These are phyloP conservation scores for Carex myosuroides DNA, from an alignment of 176 grass and related monocot species.

Conservation along the genomic window DNA sequence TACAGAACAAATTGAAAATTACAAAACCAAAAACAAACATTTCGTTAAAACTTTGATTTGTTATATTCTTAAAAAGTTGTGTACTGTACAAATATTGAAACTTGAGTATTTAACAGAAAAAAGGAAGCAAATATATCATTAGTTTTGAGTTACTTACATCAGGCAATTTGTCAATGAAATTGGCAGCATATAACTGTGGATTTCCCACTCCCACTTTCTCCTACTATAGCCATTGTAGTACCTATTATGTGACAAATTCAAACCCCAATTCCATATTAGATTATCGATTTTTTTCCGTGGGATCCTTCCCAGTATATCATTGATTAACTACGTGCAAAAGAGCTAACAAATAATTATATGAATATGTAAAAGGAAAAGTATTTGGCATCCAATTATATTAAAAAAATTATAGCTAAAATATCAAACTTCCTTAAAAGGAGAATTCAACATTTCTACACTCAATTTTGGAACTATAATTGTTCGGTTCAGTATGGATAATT, in stretches of 20 bases:
- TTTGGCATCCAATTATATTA: background rate
- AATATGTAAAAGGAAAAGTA: background rate
- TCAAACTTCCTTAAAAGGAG: background rate
- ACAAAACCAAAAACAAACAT: background rate
- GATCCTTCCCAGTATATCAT: background rate
- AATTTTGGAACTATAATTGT: background rate
- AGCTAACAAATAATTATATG: background rate
- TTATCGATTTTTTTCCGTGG: background rate
- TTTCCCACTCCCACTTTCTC: too few relatives aligned
- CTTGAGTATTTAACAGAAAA: background rate
- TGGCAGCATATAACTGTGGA: constrained; percentile 30
- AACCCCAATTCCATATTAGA: constrained; percentile 12
- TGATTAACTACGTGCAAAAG: background rate
- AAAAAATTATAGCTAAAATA: background rate
- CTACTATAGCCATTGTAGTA: constrained; percentile 29
- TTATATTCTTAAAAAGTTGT: background rate
- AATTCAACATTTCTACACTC: background rate
- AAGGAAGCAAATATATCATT: constrained; percentile 4
- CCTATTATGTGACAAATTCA: background rate
- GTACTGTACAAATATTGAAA: background rate
- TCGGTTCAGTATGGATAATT: background rate
- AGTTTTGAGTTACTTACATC: constrained; percentile 39
- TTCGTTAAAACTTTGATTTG: background rate
- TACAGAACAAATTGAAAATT: background rate
- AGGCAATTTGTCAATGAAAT: constrained; percentile 80